Percentiles rank a stretch among this genome's conserved stretches.
Evolutionary conservation across 441 rosid genomes (phyloP).

Genomic region (Croton setiger): DNA sequence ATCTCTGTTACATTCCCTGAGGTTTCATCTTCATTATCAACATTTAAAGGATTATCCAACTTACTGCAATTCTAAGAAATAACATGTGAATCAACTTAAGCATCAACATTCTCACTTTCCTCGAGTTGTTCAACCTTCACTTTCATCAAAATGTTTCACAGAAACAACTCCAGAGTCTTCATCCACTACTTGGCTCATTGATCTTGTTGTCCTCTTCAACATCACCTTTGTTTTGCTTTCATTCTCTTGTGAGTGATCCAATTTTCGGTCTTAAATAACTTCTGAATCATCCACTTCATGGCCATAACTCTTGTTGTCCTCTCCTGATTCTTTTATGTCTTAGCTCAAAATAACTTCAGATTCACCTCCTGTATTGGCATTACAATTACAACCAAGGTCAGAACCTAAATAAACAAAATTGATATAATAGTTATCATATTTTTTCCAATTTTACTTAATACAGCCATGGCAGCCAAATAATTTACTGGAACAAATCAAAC

Average conservation of each 20-base stretch:
- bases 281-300: background rate
- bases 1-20: conserved; percentile 10
- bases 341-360: conserved; percentile 18
- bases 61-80: conserved; percentile 7
- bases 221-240: conserved; percentile 16
- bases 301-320: conserved; percentile 12
- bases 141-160: conserved; percentile 29
- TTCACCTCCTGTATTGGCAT: conserved; percentile 30
- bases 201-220: conserved; percentile 10
- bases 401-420: background rate
- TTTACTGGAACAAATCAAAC: too few relatives aligned
- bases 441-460: too few relatives aligned
- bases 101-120: background rate
- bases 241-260: conserved; percentile 26
- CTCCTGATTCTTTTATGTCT: conserved; percentile 25
- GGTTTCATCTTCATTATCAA: conserved; percentile 8
- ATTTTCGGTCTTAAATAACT: conserved; percentile 21
- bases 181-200: conserved; percentile 4
- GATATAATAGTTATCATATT: too few relatives aligned
- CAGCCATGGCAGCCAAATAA: too few relatives aligned
- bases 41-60: conserved; percentile 14
- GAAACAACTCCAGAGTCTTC: conserved; percentile 20
- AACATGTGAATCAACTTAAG: background rate
- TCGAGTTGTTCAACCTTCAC: conserved; percentile 2
- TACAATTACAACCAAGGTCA: conserved; percentile 7